Base-by-base conservation (phyloP, 2,329 filamentous ascomycete species). In the Trichoderma arundinaceum region DNA sequence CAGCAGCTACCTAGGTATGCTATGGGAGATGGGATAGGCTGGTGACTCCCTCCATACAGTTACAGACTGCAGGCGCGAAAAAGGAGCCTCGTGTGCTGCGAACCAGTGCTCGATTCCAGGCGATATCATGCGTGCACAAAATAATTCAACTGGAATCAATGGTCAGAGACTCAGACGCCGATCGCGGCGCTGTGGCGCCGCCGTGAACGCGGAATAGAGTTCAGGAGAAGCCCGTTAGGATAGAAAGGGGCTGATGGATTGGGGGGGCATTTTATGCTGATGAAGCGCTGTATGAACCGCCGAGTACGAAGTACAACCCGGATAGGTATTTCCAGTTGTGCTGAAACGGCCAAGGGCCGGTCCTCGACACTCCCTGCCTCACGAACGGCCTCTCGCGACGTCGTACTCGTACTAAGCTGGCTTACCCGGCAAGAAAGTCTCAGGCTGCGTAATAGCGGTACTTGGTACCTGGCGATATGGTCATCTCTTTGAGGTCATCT, bases 401-500 rank as follows among this genome's bases (percentile, higher is more conserved):
- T 53, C 60, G n/a, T 54, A 46, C 48, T 54, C 59, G 32, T 22
- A 46, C 28, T 49, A 19, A 52, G 17, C 33, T 61, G 48, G 44
- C 48, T 43, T 44, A 62, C 48, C 38, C 59, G 59, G 46, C 46
- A 62, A 52, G 19, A 53, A 38, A 9, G 22, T 28, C 38, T 32
- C 38, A n/a, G n/a, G 13, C 28, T 43, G 32, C 43, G 43, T 60
- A 35, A 60, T 39, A 46, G 9, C 28, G 17, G 60, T 46, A 54
- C 60, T 52, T 22, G 17, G 59, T 46, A 52, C 46, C 38, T 65
- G 12, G 13, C 6, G 12, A 43, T 15, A 51, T 35, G 38, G 43
- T 41, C 46, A 51, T 52, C 33, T 19, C 22, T 35, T 59, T 66
- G 64, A 62, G 64, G 49, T 66, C 57, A 66, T 66, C 57, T 61